Base-by-base conservation (phyloP, 495 filamentous ascomycete species). In the Lophiotrema nucula region DNA sequence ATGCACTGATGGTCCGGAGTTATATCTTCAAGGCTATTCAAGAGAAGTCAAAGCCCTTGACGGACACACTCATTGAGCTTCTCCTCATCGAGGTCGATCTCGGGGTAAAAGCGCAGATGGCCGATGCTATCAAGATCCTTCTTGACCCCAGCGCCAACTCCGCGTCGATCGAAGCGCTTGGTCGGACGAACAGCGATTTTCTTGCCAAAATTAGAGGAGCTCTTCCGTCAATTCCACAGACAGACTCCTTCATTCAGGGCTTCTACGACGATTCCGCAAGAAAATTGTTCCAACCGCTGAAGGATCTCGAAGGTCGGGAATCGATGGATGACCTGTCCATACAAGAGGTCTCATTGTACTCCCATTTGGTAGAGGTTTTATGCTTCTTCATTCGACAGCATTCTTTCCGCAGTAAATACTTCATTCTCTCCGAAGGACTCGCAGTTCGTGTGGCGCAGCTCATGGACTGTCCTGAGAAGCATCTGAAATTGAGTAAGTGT, bases 351-450 rank as follows among this genome's bases (percentile, higher is more conserved):
- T 88, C 90, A 5, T 76, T 97, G 24, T 93, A 91, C 73, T 83
- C 85, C 13, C 92, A 97, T 70, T 78, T 98, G 45, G 89, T 97
- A 47, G 93, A 98, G 67, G 91, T 96, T 33, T 81, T 98, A 23
- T 95, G 88, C 67, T 97, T 95, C 72, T 96, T 95, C 71, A 85
- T 96, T 63, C 87, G 91, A 43, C 87, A 91, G 62, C 92, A 97
- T 69, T 79, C 86, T 25, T 87, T 87, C 68, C 83, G 89, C 53
- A 92, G 86, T 69, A 93, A 92, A 71, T 89, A 84, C 68, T 95
- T 96, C 68, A 86, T 98, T 21, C 76, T 96, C 21, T 80, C 81
- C 11, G 85, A 96, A 67, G 84, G 86, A 38, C 81, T 97, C 39
- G 84, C 88, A 15, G 81, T 83, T 58, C 83, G 91, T 19, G 86